These are phyloP conservation scores for Clarireedia paspali DNA, from an alignment of 2,329 filamentous ascomycete species.

Conservation along the genomic window DNA sequence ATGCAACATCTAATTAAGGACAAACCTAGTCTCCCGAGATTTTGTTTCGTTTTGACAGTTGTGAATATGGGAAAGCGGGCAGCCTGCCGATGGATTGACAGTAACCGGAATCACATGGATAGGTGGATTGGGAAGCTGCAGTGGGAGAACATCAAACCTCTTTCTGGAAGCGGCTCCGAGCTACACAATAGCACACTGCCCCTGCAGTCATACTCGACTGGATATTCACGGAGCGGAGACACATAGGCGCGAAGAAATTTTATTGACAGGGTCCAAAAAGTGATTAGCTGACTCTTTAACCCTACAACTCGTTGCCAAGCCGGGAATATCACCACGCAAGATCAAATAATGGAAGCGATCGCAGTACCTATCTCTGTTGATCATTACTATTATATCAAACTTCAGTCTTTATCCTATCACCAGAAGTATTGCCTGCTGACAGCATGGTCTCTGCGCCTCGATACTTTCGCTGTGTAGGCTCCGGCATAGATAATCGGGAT, in stretches of 20 bases:
- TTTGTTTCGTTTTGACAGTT: neutral
- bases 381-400: no score
- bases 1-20: neutral
- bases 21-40: neutral
- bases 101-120: conserved; percentile 15
- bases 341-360: no score
- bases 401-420: no score
- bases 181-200: neutral
- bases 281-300: no score
- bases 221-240: neutral
- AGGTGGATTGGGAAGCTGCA: neutral
- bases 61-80: conserved; percentile 22
- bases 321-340: no score
- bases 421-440: no score
- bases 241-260: neutral
- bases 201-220: neutral
- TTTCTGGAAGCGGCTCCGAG: neutral
- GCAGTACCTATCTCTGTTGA: no score
- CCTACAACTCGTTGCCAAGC: no score
- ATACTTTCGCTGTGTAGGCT: neutral
- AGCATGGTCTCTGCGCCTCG: no score
- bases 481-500: neutral
- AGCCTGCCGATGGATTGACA: conserved; percentile 20
- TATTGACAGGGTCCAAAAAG: neutral
- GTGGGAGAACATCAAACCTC: neutral